A percentile compares a stretch with the other conserved stretches of the same genome.
phyloP scores from a whole-genome alignment of 148 eudicot species.

The Rhododendron vialii region DNA sequence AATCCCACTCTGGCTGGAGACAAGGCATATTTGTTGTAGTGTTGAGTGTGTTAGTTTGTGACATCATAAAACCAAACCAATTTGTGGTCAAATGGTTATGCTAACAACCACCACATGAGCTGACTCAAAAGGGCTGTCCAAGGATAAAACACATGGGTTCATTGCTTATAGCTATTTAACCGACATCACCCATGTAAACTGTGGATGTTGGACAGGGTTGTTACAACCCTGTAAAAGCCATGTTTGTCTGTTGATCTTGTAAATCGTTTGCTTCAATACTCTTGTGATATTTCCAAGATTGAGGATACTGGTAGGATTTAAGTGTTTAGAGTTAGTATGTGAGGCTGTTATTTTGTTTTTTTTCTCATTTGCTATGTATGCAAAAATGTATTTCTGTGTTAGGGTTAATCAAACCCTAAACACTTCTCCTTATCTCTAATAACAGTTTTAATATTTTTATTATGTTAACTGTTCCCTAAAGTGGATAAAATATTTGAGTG shows the following conservation, averaged over 20 bases:
- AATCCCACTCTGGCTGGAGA: not conserved
- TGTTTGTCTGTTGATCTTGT: not conserved
- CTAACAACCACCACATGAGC: not conserved
- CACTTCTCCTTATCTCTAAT: not conserved
- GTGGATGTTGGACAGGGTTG: not conserved
- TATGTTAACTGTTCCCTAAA: not conserved
- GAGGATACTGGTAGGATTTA: not conserved
- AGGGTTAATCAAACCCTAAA: not conserved
- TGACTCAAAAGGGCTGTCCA: not conserved
- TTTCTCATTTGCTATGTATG: not conserved
- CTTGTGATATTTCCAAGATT: not conserved
- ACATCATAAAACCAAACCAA: not conserved
- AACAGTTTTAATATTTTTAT: not conserved
- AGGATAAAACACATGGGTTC: not conserved
- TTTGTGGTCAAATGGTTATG: not conserved
- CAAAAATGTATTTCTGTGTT: not conserved
- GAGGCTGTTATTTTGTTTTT: not conserved
- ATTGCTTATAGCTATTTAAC: not conserved
- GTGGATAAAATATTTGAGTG: not conserved
- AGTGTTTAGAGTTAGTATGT: not conserved
- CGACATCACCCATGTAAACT: not conserved
- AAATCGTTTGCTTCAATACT: not conserved
- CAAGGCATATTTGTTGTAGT: not conserved
- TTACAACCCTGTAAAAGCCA: not conserved
- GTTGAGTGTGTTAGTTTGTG: not conserved